Evolutionary conservation across 73 alveolate genomes (phyloP), one percentile per base, ranked within the genome.

Genomic region (Tetrahymena thermophila): DNA sequence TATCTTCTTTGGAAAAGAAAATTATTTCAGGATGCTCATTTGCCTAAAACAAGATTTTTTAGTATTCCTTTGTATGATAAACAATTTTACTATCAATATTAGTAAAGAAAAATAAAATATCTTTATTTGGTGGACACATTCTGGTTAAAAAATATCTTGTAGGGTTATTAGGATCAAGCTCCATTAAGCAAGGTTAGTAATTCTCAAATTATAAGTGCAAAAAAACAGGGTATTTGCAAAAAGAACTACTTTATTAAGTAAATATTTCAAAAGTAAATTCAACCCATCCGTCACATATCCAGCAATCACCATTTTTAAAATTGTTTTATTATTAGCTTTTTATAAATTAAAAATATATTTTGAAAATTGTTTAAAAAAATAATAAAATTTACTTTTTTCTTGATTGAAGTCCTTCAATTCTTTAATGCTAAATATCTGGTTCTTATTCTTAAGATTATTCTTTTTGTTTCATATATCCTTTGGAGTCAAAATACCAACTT

Each of bases 221-320:
- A 89, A 71, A 95, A 3, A 95, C 94, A 23, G 97, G 97, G 89
- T 85, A 95, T 85, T 95, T 94, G 35, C 44, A 23, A 57, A 93
- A 42, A 35, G 89, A 34, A 34, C 93, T 57, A 35, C 95, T 85
- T 58, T 89, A 43, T 50, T 94, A 89, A 85, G 94, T 93, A 23
- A 85, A n/a, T 28, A 56, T 50, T 95, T 95, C 58, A 95, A 95
- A 95, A 25, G 94, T 95, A 8, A 95, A 57, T 95, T 95, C 97
- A 34, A 85, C 35, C 97, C 97, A 95, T 35, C 97, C 97, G 8
- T 95, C 95, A 89, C 97, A 95, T 89, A 95, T 71, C 97, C 97
- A 95, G 50, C 97, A 95, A 55, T 55, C 34, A 89, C 89, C 97
- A 43, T 95, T 95, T 15, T 94, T 56, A 38, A 35, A 85, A 38